Percentiles rank a stretch among this genome's conserved stretches.
Conservation (phyloP, 129 eudicot species). For the sunflower (Helianthus annuus) region HanXRQr2.0-SUNRISE NC_035436.2:179115511-179116010, state of each 20-base stretch:
- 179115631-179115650: neutral
- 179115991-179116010: no score
- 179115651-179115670: conserved; percentile 89
- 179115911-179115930: neutral
- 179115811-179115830: conserved; percentile 79
- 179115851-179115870: conserved; percentile 97
- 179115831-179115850: conserved; percentile 87
- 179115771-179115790: conserved; percentile 82
- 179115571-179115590: conserved; percentile 38
- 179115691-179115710: conserved; percentile 55
- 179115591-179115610: neutral
- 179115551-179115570: conserved; percentile 97
- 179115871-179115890: conserved; percentile 97
- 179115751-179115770: conserved; percentile 59
- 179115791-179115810: conserved; percentile 84
- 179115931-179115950: no score
- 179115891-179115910: conserved; percentile 66
- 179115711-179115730: conserved; percentile 43
- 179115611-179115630: neutral
- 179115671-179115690: conserved; percentile 85
- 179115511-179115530: conserved; percentile 97
- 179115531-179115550: conserved; percentile 99
- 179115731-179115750: conserved; percentile 78
- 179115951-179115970: no score
- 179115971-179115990: no score